Evolutionary conservation across 352 stramenopile genomes (phyloP), one percentile per base, ranked within the genome.

Genomic region (Globisporangium megalacanthum): DNA sequence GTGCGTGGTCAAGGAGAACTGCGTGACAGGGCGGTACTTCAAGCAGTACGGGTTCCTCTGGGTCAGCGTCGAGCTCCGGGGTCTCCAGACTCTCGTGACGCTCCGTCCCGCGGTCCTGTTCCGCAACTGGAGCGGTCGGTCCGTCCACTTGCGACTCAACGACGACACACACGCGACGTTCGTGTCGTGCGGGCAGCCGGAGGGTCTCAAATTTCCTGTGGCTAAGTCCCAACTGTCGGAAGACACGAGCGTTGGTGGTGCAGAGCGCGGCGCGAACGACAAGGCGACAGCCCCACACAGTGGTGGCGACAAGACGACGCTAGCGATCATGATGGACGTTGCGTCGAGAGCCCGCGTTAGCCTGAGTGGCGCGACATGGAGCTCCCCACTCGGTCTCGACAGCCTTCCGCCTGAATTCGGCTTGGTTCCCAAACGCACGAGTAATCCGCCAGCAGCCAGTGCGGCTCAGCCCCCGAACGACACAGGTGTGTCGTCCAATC

Each of bases 1-100:
- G 8, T 89, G 77, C 45, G 68, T 65, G 46, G 75, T 89, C 36
- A 84, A 83, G 41, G 74, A 83, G 4, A 85, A 80, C 50, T 49
- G 56, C 29, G 78, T 88, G 11, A 83, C 71, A 29, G 79, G 77
- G 17, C 70, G 81, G 25, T 86, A 77, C 41, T 84, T 88, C 52
- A 36, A 44, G 11, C 60, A 59, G 10, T 52, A 58, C 17, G 83
- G 83, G 6, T 89, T 89, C 57, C 57, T 92, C 41, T 94, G 83
- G 83, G 47, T 92, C 42, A 69, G 68, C 25, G 76, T 92, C 7
- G 69, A 86, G 49, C 58, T 85, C n/a, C 64, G 57, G 22, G 76
- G 77, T 17, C 70, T 87, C 8, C 64, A 83, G 51, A 89, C 75
- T 14, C 53, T 72, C 0, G 81, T 94, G 10, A 80, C 65, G 33